Evolutionary conservation across 139 green algal genomes (phyloP).

Genomic region (Ettlia oleoabundans): DNA sequence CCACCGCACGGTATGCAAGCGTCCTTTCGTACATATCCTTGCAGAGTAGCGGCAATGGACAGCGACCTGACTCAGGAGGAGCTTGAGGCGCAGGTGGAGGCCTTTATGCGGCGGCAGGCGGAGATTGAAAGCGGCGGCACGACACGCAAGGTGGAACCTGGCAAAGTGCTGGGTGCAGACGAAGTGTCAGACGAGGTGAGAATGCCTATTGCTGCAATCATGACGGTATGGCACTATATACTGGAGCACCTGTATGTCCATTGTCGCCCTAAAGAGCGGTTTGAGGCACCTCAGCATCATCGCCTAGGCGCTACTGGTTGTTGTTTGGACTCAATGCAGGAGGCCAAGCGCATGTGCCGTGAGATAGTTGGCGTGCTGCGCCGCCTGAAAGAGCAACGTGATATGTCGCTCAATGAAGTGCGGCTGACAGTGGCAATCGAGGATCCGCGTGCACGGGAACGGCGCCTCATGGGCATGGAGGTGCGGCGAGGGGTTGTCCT

Average conservation of each 20-base stretch:
- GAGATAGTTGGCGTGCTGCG: conserved; percentile 75
- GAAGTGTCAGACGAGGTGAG: conserved; percentile 64
- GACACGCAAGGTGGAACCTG: conserved; percentile 26
- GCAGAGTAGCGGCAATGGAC: conserved; percentile 15
- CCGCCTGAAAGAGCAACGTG: conserved; percentile 72
- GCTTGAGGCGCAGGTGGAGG: conserved; percentile 80
- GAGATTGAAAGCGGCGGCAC: conserved; percentile 77
- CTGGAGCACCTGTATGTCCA: no score
- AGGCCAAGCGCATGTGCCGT: conserved; percentile 71
- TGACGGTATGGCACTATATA: no score
- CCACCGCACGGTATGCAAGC: no score
- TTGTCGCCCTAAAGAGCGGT: no score
- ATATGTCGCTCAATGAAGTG: conserved; percentile 86
- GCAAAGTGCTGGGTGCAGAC: conserved; percentile 56
- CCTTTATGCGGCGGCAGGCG: conserved; percentile 86
- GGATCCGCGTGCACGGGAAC: conserved; percentile 70
- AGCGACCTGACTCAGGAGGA: conserved; percentile 60
- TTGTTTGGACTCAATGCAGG: conserved; percentile 8
- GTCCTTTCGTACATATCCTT: not conserved
- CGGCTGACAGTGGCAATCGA: conserved; percentile 87
- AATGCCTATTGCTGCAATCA: not conserved
- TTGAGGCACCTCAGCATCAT: no score
- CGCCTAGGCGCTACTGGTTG: no score
- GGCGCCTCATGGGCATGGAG: conserved; percentile 70
- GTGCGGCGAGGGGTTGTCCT: conserved; percentile 33